These are phyloP conservation scores for Ehretia macrophylla DNA, from an alignment of 257 asterid species.

Conservation along the genomic window DNA sequence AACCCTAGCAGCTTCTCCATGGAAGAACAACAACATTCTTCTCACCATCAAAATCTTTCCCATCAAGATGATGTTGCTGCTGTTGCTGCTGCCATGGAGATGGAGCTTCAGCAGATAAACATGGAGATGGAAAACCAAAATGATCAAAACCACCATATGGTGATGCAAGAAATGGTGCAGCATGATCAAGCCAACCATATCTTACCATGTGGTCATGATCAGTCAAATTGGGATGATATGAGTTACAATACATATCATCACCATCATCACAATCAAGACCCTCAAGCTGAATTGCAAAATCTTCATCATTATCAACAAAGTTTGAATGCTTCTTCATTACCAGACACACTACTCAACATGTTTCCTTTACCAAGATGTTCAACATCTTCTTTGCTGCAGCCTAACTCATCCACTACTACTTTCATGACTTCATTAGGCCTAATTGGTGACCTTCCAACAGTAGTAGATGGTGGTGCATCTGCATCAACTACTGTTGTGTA, in stretches of 20 bases:
- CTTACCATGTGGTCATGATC: conserved; percentile 13
- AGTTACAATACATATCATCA: conserved; percentile 19
- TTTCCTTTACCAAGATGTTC: conserved; percentile 61
- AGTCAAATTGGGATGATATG: conserved; percentile 52
- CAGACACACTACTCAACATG: conserved; percentile 46
- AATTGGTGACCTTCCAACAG: conserved; percentile 43
- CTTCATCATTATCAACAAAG: conserved; percentile 20
- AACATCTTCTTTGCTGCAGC: conserved; percentile 37
- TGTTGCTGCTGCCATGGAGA: conserved; percentile 45
- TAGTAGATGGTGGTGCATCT: conserved; percentile 19
- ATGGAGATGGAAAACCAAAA: conserved; percentile 28
- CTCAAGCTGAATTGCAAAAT: conserved; percentile 23
- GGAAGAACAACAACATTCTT: conserved; percentile 29
- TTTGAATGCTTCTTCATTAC: conserved; percentile 19
- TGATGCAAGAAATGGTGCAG: conserved; percentile 29
- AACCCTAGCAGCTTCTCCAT: conserved; percentile 34
- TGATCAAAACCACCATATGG: conserved; percentile 13
- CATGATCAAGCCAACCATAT: conserved; percentile 5
- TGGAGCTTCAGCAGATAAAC: conserved; percentile 60
- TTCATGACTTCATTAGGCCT: conserved; percentile 68
- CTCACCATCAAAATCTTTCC: conserved; percentile 19
- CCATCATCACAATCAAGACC: conserved; percentile 20
- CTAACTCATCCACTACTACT: conserved; percentile 40
- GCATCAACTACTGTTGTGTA: conserved; percentile 31
- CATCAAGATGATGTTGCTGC: conserved; percentile 24